Evolutionary conservation across 2,329 filamentous ascomycete species (phyloP).

Genomic region (Elsinoe arachidis): DNA sequence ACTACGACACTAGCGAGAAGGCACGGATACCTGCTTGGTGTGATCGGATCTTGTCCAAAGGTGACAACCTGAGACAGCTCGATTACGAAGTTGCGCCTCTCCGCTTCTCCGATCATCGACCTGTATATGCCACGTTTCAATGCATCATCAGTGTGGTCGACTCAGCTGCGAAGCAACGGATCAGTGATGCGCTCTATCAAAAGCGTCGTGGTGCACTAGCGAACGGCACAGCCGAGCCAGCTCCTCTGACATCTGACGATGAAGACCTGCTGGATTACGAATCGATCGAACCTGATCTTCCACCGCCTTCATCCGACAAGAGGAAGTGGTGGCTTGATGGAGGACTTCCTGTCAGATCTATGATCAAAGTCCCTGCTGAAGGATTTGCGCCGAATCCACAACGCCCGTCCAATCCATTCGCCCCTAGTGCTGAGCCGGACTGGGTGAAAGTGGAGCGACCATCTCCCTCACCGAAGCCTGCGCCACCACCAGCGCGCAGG

Average conservation of each 20-base stretch:
- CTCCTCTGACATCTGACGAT: slow-evolving; percentile 56
- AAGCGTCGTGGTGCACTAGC: slow-evolving; percentile 58
- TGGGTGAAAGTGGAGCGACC: slow-evolving; percentile 56
- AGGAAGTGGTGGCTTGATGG: slow-evolving; percentile 59
- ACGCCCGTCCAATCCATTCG: slow-evolving; percentile 74
- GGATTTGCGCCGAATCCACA: slow-evolving; percentile 61
- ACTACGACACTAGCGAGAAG: slow-evolving; percentile 93
- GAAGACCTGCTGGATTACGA: slow-evolving; percentile 77
- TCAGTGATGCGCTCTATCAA: slow-evolving; percentile 68
- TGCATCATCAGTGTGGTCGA: slow-evolving; percentile 76
- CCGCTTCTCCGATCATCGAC: slow-evolving; percentile 89
- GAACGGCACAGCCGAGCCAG: slow-evolving; percentile 49
- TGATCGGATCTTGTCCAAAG: slow-evolving; percentile 83
- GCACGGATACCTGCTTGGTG: slow-evolving; percentile 94
- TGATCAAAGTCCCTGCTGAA: slow-evolving; percentile 55
- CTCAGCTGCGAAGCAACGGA: slow-evolving; percentile 59
- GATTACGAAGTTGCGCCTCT: slow-evolving; percentile 76
- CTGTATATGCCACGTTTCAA: slow-evolving; percentile 83
- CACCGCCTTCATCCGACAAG: slow-evolving; percentile 53
- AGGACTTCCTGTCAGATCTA: slow-evolving; percentile 64
- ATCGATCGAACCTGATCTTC: slow-evolving; percentile 68
- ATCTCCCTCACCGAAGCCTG: slow-evolving; percentile 16
- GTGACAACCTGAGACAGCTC: slow-evolving; percentile 70
- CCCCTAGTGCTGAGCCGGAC: slow-evolving; percentile 63
- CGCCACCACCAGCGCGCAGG: slow-evolving; percentile 4